phyloP scores from a whole-genome alignment of 371 early-diverging fungal genomes.

The Mucor mucedo region DNA sequence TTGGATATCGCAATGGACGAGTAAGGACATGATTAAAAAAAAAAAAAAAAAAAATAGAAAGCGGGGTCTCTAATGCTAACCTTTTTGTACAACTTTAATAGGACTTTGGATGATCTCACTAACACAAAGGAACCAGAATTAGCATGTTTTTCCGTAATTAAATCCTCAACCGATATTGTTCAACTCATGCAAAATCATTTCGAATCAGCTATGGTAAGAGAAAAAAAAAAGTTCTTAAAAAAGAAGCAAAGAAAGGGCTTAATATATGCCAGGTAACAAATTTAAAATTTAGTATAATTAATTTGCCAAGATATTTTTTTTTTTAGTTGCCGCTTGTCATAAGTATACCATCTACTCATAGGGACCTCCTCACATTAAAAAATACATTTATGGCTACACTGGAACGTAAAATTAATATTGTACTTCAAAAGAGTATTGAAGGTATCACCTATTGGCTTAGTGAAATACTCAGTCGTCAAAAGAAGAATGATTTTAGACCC shows the following conservation, averaged over 20 bases:
- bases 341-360: constrained; percentile 79
- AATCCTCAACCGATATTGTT: constrained; percentile 71
- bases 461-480: constrained; percentile 67
- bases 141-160: constrained; percentile 69
- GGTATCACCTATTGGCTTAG: constrained; percentile 61
- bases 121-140: constrained; percentile 73
- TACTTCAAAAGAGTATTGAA: constrained; percentile 81
- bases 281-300: neutral
- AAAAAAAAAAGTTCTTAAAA: neutral
- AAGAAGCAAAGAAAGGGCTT: neutral
- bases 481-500: constrained; percentile 78
- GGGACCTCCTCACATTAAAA: constrained; percentile 82
- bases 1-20: constrained; percentile 83
- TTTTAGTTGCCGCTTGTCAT: constrained; percentile 75
- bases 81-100: constrained; percentile 28
- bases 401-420: constrained; percentile 77
- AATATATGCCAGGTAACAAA: no score
- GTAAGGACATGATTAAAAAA: constrained; percentile 49
- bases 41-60: neutral
- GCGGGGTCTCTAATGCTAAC: neutral
- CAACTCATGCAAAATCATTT: constrained; percentile 92
- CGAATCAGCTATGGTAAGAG: constrained; percentile 77
- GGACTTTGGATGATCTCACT: constrained; percentile 80
- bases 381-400: constrained; percentile 84
- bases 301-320: constrained; percentile 7